phyloP scores from a whole-genome alignment of 306 rosid genomes.

The Vigna radiata region DNA sequence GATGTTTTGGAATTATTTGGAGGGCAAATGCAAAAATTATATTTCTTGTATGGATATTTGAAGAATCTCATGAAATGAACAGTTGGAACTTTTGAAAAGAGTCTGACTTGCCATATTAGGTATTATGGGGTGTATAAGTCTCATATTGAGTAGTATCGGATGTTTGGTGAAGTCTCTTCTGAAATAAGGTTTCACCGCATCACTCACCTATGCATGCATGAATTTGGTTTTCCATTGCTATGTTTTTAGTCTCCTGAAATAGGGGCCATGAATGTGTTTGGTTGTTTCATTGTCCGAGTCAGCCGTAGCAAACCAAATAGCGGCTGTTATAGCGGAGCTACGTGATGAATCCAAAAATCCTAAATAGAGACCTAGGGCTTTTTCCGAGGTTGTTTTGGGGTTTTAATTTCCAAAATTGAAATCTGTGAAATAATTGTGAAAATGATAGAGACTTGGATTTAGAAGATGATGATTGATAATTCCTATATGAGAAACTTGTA shows the following conservation, averaged over 20 bases:
- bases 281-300: background rate
- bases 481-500: too few species aligned
- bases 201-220: background rate
- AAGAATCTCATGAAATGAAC: constrained; percentile 6
- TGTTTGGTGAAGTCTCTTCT: background rate
- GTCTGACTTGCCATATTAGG: background rate
- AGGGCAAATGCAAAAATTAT: background rate
- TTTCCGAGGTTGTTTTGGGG: too few species aligned
- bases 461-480: too few species aligned
- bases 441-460: too few species aligned
- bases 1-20: constrained; percentile 3
- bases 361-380: too few species aligned
- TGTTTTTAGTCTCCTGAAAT: background rate
- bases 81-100: background rate
- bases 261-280: background rate
- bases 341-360: too few species aligned
- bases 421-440: too few species aligned
- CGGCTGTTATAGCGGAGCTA: too few species aligned
- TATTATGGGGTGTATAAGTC: too few species aligned
- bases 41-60: constrained; percentile 22
- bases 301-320: too few species aligned
- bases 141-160: too few species aligned
- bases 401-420: too few species aligned
- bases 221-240: background rate
- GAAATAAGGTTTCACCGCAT: background rate